Conservation (phyloP, 2,329 filamentous ascomycete species). For the Nectriaceae sp. region DNA sequence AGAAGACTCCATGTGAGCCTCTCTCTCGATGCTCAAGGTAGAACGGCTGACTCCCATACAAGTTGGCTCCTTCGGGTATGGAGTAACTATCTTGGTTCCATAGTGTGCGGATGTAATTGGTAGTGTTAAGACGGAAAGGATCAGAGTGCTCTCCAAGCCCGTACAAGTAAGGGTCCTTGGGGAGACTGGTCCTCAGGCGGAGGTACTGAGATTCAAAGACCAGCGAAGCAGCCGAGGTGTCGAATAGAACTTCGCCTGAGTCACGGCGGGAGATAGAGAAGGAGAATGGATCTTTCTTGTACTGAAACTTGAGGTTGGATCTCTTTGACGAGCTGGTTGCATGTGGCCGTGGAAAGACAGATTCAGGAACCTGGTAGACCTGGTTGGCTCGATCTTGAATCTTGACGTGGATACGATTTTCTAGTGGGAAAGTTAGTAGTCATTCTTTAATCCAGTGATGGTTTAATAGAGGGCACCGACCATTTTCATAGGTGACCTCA, state of each 20-base stretch:
- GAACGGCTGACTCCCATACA: conserved; percentile 77
- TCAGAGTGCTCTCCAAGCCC: conserved; percentile 80
- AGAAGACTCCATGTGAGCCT: conserved; percentile 71
- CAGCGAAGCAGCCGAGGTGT: conserved; percentile 66
- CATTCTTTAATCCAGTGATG: background rate
- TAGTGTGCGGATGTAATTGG: conserved; percentile 62
- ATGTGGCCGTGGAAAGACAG: conserved; percentile 60
- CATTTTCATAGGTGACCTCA: conserved; percentile 50
- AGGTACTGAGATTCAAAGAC: conserved; percentile 81
- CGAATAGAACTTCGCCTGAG: conserved; percentile 60
- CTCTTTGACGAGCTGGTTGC: conserved; percentile 20
- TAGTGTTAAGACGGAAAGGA: conserved; percentile 66
- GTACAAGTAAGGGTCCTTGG: conserved; percentile 70
- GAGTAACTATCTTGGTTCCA: conserved; percentile 70
- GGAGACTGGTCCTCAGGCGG: conserved; percentile 69
- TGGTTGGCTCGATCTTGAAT: conserved; percentile 70
- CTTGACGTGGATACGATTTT: conserved; percentile 67
- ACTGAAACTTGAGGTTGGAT: conserved; percentile 50
- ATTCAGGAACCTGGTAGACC: conserved; percentile 74
- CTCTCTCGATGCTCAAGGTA: conserved; percentile 61
- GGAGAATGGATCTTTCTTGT: conserved; percentile 59
- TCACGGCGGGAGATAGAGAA: conserved; percentile 57
- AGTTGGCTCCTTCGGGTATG: conserved; percentile 63
- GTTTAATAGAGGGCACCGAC: conserved; percentile 15
- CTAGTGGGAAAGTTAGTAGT: conserved; percentile 34